Conservation (phyloP, 78 protist species). For the Paratrimastix pyriformis region DNA sequence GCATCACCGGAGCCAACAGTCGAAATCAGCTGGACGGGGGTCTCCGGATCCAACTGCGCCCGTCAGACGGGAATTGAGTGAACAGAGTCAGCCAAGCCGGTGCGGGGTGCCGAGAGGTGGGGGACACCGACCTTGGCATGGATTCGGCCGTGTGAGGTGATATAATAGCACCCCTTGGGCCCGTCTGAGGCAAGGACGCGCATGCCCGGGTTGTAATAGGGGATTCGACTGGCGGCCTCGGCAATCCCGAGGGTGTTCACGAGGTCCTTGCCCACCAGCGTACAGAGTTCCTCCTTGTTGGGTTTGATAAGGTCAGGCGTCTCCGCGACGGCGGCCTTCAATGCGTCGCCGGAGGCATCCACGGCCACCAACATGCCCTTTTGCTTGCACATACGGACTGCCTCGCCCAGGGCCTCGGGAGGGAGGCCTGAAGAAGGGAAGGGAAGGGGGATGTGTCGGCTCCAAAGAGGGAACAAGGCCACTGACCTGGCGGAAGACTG, state of each 20-base stretch:
- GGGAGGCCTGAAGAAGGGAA: neutral
- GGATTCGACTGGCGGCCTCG: neutral
- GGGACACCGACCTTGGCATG: neutral
- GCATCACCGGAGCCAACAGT: constrained; percentile 12
- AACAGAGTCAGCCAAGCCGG: neutral
- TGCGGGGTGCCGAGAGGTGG: neutral
- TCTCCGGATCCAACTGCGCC: neutral
- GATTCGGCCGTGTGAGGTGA: neutral
- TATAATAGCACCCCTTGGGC: neutral
- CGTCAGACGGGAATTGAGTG: neutral
- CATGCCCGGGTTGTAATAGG: neutral
- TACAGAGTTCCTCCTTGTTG: neutral
- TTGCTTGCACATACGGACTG: no score
- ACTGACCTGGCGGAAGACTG: neutral
- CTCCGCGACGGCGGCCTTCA: neutral
- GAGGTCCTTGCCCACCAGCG: neutral
- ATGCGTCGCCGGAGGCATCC: neutral
- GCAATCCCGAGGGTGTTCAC: neutral
- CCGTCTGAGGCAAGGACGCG: neutral
- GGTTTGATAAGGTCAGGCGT: constrained; percentile 5
- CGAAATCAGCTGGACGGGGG: neutral
- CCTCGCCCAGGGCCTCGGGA: no score
- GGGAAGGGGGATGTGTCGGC: neutral
- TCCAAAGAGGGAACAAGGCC: neutral
- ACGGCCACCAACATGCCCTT: no score